Percentiles rank a stretch among this genome's conserved stretches.
phyloP scores from a whole-genome alignment of 2,329 filamentous ascomycete genomes.

The Epichloe uncinata region DNA sequence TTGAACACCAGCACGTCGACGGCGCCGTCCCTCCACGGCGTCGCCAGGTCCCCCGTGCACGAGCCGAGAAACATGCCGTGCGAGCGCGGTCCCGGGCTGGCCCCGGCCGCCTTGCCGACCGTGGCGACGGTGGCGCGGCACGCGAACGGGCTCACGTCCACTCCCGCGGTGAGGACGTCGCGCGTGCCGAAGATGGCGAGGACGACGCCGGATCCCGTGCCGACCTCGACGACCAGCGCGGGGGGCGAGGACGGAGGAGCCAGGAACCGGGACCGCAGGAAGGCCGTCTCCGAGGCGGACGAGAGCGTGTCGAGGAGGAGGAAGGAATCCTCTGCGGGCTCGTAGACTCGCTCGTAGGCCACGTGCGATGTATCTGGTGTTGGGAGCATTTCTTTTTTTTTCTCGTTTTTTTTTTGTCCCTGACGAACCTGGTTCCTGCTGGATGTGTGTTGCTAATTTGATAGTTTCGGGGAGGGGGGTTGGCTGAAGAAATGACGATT shows the following conservation, averaged over 20 bases:
- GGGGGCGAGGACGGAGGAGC: slow-evolving; percentile 15
- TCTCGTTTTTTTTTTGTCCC: too few relatives aligned
- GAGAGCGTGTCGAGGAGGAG: slow-evolving; percentile 87
- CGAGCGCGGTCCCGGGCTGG: too few relatives aligned
- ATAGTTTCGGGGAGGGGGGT: too few relatives aligned
- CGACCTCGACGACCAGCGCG: slow-evolving; percentile 70
- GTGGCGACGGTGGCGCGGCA: slow-evolving; percentile 65
- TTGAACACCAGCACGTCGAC: slow-evolving; percentile 92
- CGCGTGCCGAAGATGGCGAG: slow-evolving; percentile 62
- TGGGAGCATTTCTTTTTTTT: slow-evolving; percentile 54
- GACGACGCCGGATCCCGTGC: slow-evolving; percentile 88
- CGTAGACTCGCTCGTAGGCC: slow-evolving; percentile 77
- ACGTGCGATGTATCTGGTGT: slow-evolving; percentile 92
- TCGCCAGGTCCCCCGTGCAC: slow-evolving; percentile 53
- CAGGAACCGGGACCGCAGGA: slow-evolving; percentile 52
- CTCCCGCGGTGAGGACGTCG: slow-evolving; percentile 57
- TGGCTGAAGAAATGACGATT: too few relatives aligned
- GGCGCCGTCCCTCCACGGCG: slow-evolving; percentile 38
- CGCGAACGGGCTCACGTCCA: slow-evolving; percentile 78
- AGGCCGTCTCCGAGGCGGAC: slow-evolving; percentile 50
- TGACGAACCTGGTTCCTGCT: too few relatives aligned
- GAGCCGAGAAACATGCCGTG: slow-evolving; percentile 58
- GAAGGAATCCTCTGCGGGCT: slow-evolving; percentile 92
- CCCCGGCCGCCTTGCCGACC: slow-evolving; percentile 38
- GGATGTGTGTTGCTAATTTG: too few relatives aligned